Evolutionary conservation across 805 yeast genomes (phyloP), one percentile per base, ranked within the genome.

Genomic region (Metschnikowia kunwiensis): DNA sequence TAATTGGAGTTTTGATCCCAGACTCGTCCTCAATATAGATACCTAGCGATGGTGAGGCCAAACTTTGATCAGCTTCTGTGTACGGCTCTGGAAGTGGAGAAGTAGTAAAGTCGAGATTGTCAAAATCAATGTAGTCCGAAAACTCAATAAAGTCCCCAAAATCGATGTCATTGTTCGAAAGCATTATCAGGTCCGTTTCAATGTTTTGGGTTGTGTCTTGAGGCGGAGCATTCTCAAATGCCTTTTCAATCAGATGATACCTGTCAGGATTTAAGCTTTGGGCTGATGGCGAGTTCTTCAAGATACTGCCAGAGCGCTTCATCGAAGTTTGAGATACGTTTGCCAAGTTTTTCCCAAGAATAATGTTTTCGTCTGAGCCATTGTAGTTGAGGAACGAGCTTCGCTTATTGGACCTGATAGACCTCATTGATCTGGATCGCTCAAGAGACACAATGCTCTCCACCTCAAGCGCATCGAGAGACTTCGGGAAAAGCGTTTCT

Each of bases 361-460:
- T 52, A 21, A 67, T 54, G 42, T 68, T 64, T 9, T 66, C 72
- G 36, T 68, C 69, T 10, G 63, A 58, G 5, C 72, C 72, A 30
- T 61, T 49, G 42, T 65, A 68, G 37, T 67, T 66, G 13, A 61
- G 58, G 43, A 57, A 68, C 17, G 70, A 63, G 37, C 57, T 64
- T 15, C 73, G 44, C 30, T 56, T 49, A 46, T 49, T 52, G 11
- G 68, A 60, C 36, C 50, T 63, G n/a, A 71, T 55, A 0, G 87
- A 80, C 51, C 75, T 71, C 64, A 74, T 65, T 5, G 80, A 74
- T 32, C 78, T 53, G 6, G 83, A 75, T 42, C 89, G 69, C 55
- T 85, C 94, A 28, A 85, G 53, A 6, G 82, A 73, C 2, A 82
- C 81, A 39, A 85, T 85, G 30, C 85, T 79, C 46, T 81, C 85